A percentile compares a stretch with the other conserved stretches of the same genome.
Conservation (phyloP, 345 rosid species). For the Psidium friedrichsthalianum region DNA sequence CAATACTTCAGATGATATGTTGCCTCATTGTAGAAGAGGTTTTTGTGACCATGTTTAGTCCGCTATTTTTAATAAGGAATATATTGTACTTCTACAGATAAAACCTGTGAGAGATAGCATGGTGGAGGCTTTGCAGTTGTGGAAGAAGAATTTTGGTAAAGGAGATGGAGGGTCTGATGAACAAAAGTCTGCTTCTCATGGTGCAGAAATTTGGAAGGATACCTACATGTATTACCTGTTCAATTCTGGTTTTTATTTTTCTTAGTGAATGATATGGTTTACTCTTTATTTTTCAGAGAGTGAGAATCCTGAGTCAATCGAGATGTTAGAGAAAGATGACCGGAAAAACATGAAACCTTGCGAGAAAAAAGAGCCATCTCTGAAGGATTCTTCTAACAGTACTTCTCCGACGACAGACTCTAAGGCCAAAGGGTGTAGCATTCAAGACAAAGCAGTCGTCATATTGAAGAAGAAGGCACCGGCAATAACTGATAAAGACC, state of each 20-base stretch:
- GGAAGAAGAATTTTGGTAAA: constrained; percentile 85
- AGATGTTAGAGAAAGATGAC: constrained; percentile 27
- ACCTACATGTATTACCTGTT: neutral
- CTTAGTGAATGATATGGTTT: neutral
- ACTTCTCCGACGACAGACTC: constrained; percentile 28
- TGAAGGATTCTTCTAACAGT: constrained; percentile 39
- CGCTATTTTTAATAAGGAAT: neutral
- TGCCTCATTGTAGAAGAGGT: neutral
- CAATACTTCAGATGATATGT: neutral
- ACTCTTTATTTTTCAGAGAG: constrained; percentile 16
- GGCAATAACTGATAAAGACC: constrained; percentile 66
- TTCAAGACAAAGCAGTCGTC: constrained; percentile 66
- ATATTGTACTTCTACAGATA: constrained; percentile 36
- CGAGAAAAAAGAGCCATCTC: constrained; percentile 27
- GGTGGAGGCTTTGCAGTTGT: constrained; percentile 82
- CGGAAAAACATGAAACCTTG: constrained; percentile 29
- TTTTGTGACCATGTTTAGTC: neutral
- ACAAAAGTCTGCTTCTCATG: constrained; percentile 48
- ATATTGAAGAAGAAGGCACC: constrained; percentile 90
- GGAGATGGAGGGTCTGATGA: constrained; percentile 56
- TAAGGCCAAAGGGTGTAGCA: constrained; percentile 52
- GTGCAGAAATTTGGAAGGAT: constrained; percentile 13
- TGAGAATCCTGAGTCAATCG: constrained; percentile 20
- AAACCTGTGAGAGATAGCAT: constrained; percentile 94
- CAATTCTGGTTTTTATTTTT: neutral